Evolutionary conservation across 1,284 basidiomycete species (phyloP), one percentile per base, ranked within the genome.

Genomic region (Cutaneotrichosporon dermatis): DNA sequence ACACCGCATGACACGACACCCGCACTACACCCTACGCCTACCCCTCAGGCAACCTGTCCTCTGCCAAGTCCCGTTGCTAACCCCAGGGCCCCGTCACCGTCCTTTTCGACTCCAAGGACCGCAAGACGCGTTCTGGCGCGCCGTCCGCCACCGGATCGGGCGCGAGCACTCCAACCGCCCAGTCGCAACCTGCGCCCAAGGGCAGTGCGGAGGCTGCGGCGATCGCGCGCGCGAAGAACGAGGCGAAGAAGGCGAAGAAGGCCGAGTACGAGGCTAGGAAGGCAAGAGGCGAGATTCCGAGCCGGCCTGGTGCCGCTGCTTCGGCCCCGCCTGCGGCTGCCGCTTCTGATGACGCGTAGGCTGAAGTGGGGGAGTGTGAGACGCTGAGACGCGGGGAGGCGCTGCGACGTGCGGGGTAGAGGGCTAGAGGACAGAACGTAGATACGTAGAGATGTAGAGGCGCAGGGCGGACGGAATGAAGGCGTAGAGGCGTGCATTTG

Each of bases 81-180:
- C 50, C 41, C 54, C 66, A 90, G 88, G 89, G 89, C 1, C 89
- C 90, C 46, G 85, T 92, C 35, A 91, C 90, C 13, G 85, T 92
- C 62, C 88, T 86, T 0, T 80, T 91, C 54, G 89, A 92, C 76
- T 69, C 68, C 12, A 56, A 55, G 43, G 65, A 65, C 49, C 54
- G 62, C 25, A 48, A 54, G 43, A 43, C 53, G n/a, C n/a, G 40
- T 2, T 36, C 43, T 35, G 43, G 57, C 33, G 43, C 36, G 3
- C 36, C 39, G 8, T 45, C 55, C 12, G 25, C 51, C 13, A n/a
- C 37, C 33, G 37, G 4, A 34, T 45, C 37, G 16, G 62, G 62
- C 10, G 57, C 62, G 3, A 40, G 15, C 10, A 63, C 62, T 15
- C 62, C 61, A n/a, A n/a, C 13, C n/a, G 25, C 15, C 4, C 46